phyloP scores from a whole-genome alignment of 768 basidiomycete genomes.

The Pulveroboletus sp. region DNA sequence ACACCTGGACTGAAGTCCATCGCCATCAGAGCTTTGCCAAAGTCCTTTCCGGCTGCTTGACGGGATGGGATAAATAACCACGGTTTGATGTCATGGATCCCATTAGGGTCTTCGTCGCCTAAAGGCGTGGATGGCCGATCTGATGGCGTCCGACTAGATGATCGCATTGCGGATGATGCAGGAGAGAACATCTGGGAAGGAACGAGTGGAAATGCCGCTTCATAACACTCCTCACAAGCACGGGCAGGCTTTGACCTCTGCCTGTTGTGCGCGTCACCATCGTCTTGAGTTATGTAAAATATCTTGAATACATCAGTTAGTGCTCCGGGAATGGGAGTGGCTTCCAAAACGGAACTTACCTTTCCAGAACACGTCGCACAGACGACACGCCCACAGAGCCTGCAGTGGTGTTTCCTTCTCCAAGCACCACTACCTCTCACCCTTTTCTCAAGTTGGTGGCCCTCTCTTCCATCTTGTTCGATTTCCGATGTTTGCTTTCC shows the following conservation, averaged over 20 bases:
- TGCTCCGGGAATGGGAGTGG: not conserved
- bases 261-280: slow-evolving; percentile 43
- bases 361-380: slow-evolving; percentile 79
- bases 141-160: slow-evolving; percentile 5
- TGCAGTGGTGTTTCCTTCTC: slow-evolving; percentile 78
- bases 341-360: slow-evolving; percentile 37
- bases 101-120: slow-evolving; percentile 6
- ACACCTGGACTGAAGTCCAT: slow-evolving; percentile 27
- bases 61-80: slow-evolving; percentile 29
- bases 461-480: slow-evolving; percentile 7
- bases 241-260: slow-evolving; percentile 58
- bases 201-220: slow-evolving; percentile 70
- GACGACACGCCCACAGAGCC: slow-evolving; percentile 81
- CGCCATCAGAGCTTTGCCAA: slow-evolving; percentile 36
- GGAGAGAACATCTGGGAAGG: slow-evolving; percentile 1
- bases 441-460: slow-evolving; percentile 6
- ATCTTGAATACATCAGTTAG: slow-evolving; percentile 45
- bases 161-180: slow-evolving; percentile 4
- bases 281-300: slow-evolving; percentile 59
- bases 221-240: slow-evolving; percentile 83
- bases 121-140: slow-evolving; percentile 21
- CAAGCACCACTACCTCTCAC: slow-evolving; percentile 22
- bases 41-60: slow-evolving; percentile 13
- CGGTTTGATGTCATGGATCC: slow-evolving; percentile 20
- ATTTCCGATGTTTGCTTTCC: slow-evolving; percentile 11